Percentiles rank a stretch among this genome's conserved stretches.
These are phyloP conservation scores for Pythium coloratum DNA, from an alignment of 352 stramenopile species.

Conservation along the genomic window DNA sequence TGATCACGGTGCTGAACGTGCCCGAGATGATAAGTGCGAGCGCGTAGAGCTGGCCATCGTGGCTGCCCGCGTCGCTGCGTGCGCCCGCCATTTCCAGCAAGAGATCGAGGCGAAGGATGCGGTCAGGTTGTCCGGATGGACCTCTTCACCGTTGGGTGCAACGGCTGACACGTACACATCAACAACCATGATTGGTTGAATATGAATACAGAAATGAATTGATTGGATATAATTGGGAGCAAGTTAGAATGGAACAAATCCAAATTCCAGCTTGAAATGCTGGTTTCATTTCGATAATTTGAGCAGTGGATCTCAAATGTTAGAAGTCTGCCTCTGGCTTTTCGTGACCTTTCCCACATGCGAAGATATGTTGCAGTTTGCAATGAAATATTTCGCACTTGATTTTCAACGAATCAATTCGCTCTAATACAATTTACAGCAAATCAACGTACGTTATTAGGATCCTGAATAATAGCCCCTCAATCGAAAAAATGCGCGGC, in stretches of 20 bases:
- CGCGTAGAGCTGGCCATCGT: constrained; percentile 51
- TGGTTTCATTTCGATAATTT: neutral
- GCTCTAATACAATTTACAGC: neutral
- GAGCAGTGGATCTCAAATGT: neutral
- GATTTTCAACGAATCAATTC: constrained; percentile 14
- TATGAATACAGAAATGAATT: neutral
- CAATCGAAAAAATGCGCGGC: neutral
- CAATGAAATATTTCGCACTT: constrained; percentile 5
- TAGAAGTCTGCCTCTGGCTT: neutral
- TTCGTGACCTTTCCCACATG: constrained; percentile 25
- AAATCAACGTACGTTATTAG: neutral
- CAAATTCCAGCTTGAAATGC: neutral
- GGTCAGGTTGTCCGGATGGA: neutral
- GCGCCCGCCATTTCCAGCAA: neutral
- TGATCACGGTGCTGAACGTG: constrained; percentile 82
- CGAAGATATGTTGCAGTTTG: constrained; percentile 22
- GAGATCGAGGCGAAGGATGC: neutral
- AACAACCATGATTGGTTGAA: neutral
- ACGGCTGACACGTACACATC: constrained; percentile 1
- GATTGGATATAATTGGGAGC: neutral
- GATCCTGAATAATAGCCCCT: neutral
- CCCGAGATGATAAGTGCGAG: constrained; percentile 71
- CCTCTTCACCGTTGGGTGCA: neutral
- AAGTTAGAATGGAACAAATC: neutral
- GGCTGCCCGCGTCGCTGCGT: constrained; percentile 5